Conservation (phyloP, 306 rosid species). For the Parietaria judaica region DNA sequence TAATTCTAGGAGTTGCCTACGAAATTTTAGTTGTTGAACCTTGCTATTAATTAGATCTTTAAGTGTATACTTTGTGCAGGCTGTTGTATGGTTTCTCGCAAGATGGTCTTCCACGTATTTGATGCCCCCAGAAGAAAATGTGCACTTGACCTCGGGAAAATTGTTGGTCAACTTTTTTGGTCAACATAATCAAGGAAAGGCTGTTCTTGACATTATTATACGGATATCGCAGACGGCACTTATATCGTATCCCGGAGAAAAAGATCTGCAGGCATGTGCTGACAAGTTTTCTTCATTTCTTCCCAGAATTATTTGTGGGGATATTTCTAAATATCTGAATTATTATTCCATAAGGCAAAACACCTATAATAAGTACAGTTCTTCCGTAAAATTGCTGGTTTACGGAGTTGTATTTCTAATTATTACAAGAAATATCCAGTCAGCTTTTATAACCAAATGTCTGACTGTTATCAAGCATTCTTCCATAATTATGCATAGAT, state of each 20-base stretch:
- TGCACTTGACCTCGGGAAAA: conserved; percentile 31
- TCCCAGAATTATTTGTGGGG: not conserved
- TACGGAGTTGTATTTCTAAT: too few relatives aligned
- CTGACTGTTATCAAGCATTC: too few relatives aligned
- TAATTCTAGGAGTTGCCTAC: too few relatives aligned
- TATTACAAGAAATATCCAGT: too few relatives aligned
- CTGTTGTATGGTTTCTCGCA: conserved; percentile 91
- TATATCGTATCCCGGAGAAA: conserved; percentile 78
- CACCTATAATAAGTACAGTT: too few relatives aligned
- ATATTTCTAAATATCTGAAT: too few relatives aligned
- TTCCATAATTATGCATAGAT: not conserved
- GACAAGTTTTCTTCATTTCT: conserved; percentile 10
- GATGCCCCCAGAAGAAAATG: conserved; percentile 60
- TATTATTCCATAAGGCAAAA: too few relatives aligned
- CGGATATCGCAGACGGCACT: conserved; percentile 65
- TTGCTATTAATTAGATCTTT: conserved; percentile 7
- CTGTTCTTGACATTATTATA: conserved; percentile 76
- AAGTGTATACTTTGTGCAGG: conserved; percentile 45
- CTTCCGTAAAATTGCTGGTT: too few relatives aligned
- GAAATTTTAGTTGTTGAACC: not conserved
- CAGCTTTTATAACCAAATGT: too few relatives aligned
- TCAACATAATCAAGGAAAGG: conserved; percentile 73
- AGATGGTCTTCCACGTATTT: conserved; percentile 91
- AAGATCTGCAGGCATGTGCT: conserved; percentile 73
- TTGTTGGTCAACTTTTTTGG: conserved; percentile 61